Evolutionary conservation across 371 early-diverging fungal species (phyloP), one percentile per base, ranked within the genome.

Genomic region (Rhizopus sp.): DNA sequence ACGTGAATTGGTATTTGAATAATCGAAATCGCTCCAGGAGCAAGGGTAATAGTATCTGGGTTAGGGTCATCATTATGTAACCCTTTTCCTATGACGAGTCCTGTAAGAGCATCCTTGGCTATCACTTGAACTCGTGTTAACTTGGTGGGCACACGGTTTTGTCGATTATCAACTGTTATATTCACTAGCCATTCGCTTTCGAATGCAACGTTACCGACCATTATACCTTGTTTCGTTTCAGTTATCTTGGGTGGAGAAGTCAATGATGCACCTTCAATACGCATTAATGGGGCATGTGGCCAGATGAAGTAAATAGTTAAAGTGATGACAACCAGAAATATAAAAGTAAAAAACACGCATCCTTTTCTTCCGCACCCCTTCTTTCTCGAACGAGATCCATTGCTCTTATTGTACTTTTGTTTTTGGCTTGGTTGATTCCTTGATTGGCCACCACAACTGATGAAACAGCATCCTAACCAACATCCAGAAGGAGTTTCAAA

Each of bases 161-260:
- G 62, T 3, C 75, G 64, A 48, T 71, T 73, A 35, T 78, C 79
- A 2, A 78, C 66, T 1, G 73, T 72, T 7, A 75, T 54, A 42
- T 73, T 72, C 7, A 78, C 75, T n/a, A 67, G 37, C 79, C 79
- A 78, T 39, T 69, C 67, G 32, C 68, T 72, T 55, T 77, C 77
- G 47, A 77, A 77, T 1, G 65, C 66, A 30, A 73, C 70, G 58
- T 73, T 77, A 7, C 77, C 72, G 0, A 72, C 63, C 71, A 77
- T 62, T 6, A 65, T 59, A 17, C 71, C 69, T 47, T 77, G 77
- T 17, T 58, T 55, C 3, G 73, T 73, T 37, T 73, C 69, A 2
- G 70, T 68, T 4, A 73, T 64, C 15, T 70, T 64, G 9, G 72
- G 63, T 5, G 70, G 65, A 5, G 62, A 50, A 2, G 66, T 66